Conservation (phyloP, 805 yeast species). For the Tetrapisispora iriomotensis region DNA sequence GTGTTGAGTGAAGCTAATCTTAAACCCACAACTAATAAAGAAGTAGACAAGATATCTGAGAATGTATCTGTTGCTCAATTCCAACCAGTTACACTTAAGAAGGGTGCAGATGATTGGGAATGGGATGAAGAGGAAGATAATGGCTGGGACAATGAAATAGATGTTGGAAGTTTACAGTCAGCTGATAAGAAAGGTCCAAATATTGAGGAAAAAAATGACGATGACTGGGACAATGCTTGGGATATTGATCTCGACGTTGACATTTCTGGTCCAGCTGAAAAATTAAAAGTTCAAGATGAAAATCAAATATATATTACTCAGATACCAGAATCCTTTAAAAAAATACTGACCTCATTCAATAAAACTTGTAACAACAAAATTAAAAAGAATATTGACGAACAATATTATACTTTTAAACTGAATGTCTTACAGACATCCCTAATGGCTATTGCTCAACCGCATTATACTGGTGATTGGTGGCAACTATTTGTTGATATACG, state of each 20-base stretch:
- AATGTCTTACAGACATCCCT: conserved; percentile 23
- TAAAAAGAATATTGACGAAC: conserved; percentile 7
- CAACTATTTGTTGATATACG: conserved; percentile 21
- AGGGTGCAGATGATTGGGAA: conserved; percentile 15
- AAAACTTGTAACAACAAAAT: conserved; percentile 10
- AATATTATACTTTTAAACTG: conserved; percentile 17
- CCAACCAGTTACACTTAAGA: neutral
- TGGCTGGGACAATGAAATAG: conserved; percentile 6
- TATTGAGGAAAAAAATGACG: conserved; percentile 5
- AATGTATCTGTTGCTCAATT: neutral
- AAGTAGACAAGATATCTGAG: neutral
- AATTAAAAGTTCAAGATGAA: neutral
- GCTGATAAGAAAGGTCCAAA: conserved; percentile 4
- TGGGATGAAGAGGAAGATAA: conserved; percentile 15
- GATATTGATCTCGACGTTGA: conserved; percentile 9
- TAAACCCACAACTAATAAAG: neutral
- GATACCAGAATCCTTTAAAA: conserved; percentile 12
- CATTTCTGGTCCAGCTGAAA: conserved; percentile 7
- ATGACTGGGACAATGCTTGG: conserved; percentile 21
- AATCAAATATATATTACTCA: conserved; percentile 9
- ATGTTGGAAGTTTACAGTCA: conserved; percentile 13
- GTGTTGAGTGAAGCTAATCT: neutral
- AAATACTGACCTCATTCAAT: conserved; percentile 10
- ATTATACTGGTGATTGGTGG: conserved; percentile 20
- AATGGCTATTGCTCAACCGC: conserved; percentile 15